phyloP scores from a whole-genome alignment of 1,284 basidiomycete species.

The Rhizopogon parksii region DNA sequence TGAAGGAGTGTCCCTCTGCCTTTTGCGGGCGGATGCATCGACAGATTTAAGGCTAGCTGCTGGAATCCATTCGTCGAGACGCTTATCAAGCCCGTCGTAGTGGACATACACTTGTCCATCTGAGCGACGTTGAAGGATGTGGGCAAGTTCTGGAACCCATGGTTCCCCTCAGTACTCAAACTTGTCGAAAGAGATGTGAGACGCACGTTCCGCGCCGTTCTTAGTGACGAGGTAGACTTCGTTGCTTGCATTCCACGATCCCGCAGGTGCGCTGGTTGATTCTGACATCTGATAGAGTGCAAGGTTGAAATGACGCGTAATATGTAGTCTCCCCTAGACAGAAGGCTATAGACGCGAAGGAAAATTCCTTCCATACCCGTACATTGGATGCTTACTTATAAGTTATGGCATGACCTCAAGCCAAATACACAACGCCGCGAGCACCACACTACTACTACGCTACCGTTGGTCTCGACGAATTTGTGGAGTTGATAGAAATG shows the following conservation, averaged over 20 bases:
- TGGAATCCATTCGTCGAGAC: conserved; percentile 71
- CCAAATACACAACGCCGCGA: too few relatives aligned
- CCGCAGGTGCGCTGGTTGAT: not conserved
- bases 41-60: conserved; percentile 21
- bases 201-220: conserved; percentile 44
- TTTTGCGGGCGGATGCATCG: not conserved
- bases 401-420: too few relatives aligned
- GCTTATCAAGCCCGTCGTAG: conserved; percentile 64
- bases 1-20: conserved; percentile 1
- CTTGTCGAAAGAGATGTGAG: conserved; percentile 12
- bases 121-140: conserved; percentile 40
- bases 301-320: too few relatives aligned
- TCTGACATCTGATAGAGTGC: conserved; percentile 13
- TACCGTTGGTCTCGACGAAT: too few relatives aligned
- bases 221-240: conserved; percentile 32
- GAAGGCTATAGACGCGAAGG: too few relatives aligned
- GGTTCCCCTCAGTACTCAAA: conserved; percentile 10
- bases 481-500: too few relatives aligned
- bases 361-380: too few relatives aligned
- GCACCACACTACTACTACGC: too few relatives aligned
- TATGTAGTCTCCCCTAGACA: too few relatives aligned
- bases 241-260: conserved; percentile 2
- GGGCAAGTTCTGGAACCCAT: conserved; percentile 15
- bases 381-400: too few relatives aligned
- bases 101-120: conserved; percentile 60